These are phyloP conservation scores for Blastobotrys parvus DNA, from an alignment of 805 yeast genomes.

Conservation along the genomic window DNA sequence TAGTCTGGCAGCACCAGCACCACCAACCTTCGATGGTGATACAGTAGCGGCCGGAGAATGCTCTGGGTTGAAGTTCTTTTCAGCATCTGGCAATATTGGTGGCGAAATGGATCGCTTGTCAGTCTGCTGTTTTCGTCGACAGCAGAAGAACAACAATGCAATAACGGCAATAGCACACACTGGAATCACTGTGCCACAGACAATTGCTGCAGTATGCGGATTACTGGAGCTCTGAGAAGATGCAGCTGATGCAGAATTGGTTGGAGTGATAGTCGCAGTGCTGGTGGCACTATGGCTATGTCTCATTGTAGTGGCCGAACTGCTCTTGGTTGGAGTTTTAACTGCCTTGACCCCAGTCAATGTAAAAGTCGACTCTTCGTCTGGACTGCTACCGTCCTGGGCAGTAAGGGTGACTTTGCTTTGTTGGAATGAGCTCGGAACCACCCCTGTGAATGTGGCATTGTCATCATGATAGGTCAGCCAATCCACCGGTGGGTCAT, in stretches of 20 bases:
- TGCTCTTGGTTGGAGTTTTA: neutral
- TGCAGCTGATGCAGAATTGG: conserved; percentile 24
- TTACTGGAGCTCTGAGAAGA: conserved; percentile 15
- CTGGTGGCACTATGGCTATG: neutral
- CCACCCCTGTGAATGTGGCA: neutral
- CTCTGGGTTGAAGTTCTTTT: conserved; percentile 8
- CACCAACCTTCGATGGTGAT: conserved; percentile 1
- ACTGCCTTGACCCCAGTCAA: conserved; percentile 44
- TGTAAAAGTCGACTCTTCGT: conserved; percentile 38
- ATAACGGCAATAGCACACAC: conserved; percentile 42
- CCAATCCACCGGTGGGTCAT: conserved; percentile 45
- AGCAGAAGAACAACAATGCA: conserved; percentile 50
- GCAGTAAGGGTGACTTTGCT: conserved; percentile 62
- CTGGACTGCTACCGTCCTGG: conserved; percentile 38
- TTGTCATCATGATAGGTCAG: conserved; percentile 40
- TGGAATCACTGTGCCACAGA: conserved; percentile 84
- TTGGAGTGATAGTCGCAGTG: conserved; percentile 17
- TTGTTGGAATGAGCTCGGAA: neutral
- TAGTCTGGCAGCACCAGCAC: neutral
- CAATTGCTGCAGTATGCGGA: conserved; percentile 67
- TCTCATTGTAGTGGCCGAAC: too few relatives aligned
- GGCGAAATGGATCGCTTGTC: conserved; percentile 29
- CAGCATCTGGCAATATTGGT: conserved; percentile 29
- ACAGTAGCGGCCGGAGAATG: neutral
- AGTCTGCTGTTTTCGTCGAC: conserved; percentile 35